Evolutionary conservation across 495 filamentous ascomycete genomes (phyloP).

Genomic region (Penicillium odoratum): DNA sequence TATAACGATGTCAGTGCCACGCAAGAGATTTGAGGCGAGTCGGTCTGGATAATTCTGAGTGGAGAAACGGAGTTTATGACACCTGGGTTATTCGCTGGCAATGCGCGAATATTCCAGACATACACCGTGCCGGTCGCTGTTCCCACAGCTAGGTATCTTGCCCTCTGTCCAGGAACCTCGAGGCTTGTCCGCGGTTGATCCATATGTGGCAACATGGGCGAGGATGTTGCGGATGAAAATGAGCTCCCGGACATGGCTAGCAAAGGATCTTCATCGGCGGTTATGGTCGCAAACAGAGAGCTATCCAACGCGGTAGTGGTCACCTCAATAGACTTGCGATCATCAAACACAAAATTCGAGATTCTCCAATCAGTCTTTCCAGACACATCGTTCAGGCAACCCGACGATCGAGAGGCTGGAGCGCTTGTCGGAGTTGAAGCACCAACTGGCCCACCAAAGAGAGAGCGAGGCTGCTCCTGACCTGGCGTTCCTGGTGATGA

Average conservation of each 20-base stretch:
- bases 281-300: constrained; percentile 69
- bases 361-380: constrained; percentile 56
- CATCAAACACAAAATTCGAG: constrained; percentile 57
- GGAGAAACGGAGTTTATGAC: constrained; percentile 59
- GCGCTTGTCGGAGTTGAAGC: constrained; percentile 13
- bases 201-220: constrained; percentile 54
- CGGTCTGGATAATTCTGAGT: constrained; percentile 80
- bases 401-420: constrained; percentile 35
- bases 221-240: constrained; percentile 57
- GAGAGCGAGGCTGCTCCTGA: constrained; percentile 20
- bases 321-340: constrained; percentile 55
- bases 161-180: constrained; percentile 78
- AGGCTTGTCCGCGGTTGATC: constrained; percentile 37
- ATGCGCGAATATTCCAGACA: constrained; percentile 80
- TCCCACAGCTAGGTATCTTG: constrained; percentile 77
- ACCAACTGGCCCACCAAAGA: constrained; percentile 38
- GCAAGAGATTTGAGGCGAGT: constrained; percentile 84
- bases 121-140: constrained; percentile 76
- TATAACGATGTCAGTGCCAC: constrained; percentile 86
- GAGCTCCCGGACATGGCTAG: constrained; percentile 56
- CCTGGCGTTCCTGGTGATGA: constrained; percentile 14
- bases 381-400: constrained; percentile 17
- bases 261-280: constrained; percentile 74
- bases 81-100: constrained; percentile 50
- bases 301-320: constrained; percentile 73